Percentiles rank a stretch among this genome's conserved stretches.
Conservation (phyloP, 352 stramenopile genomes). For the Phytophthora cryptogea region DNA sequence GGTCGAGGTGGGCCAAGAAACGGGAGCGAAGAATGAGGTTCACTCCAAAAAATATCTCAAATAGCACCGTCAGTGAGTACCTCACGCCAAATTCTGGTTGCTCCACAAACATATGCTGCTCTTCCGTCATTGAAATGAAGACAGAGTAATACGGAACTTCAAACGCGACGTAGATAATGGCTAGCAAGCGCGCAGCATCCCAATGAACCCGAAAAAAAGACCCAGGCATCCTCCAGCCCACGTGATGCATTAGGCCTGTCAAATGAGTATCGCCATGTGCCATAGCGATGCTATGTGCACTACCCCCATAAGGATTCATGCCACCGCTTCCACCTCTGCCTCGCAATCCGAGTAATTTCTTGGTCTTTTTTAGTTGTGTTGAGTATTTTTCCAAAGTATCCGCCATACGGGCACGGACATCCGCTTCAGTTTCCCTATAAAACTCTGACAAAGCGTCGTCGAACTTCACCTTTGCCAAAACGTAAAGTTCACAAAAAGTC, state of each 20-base stretch:
- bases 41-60: constrained; percentile 59
- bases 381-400: constrained; percentile 60
- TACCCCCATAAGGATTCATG: constrained; percentile 8
- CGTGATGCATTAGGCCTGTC: background rate
- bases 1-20: constrained; percentile 62
- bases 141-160: constrained; percentile 75
- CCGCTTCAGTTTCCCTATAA: constrained; percentile 43
- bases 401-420: constrained; percentile 45
- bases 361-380: constrained; percentile 73
- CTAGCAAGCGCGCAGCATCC: constrained; percentile 53
- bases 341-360: constrained; percentile 69
- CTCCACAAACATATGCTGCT: constrained; percentile 49
- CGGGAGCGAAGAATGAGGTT: constrained; percentile 56
- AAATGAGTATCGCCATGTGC: background rate
- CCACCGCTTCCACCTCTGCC: constrained; percentile 26
- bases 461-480: constrained; percentile 67
- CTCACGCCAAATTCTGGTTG: constrained; percentile 34
- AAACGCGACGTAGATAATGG: constrained; percentile 59
- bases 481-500: constrained; percentile 82
- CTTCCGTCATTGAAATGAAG: constrained; percentile 64
- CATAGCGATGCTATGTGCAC: constrained; percentile 2
- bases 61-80: constrained; percentile 42
- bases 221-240: constrained; percentile 47
- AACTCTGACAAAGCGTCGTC: constrained; percentile 62
- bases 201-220: constrained; percentile 61